phyloP scores from a whole-genome alignment of 352 stramenopile genomes.

The Saprolegnia parasitica region DNA sequence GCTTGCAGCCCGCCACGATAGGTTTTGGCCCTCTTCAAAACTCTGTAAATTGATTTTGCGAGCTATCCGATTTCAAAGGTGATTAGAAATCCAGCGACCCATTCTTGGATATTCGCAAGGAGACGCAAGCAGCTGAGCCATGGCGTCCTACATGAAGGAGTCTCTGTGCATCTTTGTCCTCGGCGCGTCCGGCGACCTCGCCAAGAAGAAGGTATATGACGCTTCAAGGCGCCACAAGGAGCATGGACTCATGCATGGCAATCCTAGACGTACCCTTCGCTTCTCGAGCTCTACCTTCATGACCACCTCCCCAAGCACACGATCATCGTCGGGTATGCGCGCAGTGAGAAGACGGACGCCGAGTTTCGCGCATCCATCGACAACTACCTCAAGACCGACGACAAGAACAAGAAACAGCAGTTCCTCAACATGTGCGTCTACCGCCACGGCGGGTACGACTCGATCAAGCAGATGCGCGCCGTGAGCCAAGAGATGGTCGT shows the following conservation, averaged over 20 bases:
- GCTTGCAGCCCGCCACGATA: neutral
- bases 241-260: neutral
- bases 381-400: conserved; percentile 24
- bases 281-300: conserved; percentile 42
- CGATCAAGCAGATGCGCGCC: conserved; percentile 28
- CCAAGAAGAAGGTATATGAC: conserved; percentile 33
- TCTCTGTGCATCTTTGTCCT: conserved; percentile 33
- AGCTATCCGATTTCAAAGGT: neutral
- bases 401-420: conserved; percentile 28
- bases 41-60: neutral
- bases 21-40: neutral
- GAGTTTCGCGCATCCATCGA: conserved; percentile 39
- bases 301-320: conserved; percentile 35
- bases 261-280: conserved; percentile 40
- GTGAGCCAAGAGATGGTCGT: conserved; percentile 16
- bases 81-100: neutral
- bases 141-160: conserved; percentile 17
- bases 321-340: conserved; percentile 38
- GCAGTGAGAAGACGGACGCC: conserved; percentile 36
- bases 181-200: conserved; percentile 36
- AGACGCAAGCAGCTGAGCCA: neutral
- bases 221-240: neutral
- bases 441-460: conserved; percentile 34
- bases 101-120: conserved; percentile 1
- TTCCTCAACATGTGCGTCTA: conserved; percentile 38